Evolutionary conservation across 1,284 basidiomycete species (phyloP), one percentile per base, ranked within the genome.

Genomic region (Naganishia sp.): DNA sequence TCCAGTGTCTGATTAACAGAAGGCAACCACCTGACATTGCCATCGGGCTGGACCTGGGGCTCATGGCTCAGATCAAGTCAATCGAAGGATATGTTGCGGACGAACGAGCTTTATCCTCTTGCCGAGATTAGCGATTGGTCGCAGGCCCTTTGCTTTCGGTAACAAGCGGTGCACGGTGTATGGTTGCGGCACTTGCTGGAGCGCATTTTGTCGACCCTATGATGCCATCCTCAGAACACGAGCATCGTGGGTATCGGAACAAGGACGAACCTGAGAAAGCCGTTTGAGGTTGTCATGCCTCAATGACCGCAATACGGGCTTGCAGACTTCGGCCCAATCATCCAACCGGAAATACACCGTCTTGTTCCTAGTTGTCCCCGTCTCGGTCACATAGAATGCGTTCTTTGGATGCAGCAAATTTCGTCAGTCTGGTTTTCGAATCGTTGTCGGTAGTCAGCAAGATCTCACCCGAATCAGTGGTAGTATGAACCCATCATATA

Each of bases 361-460:
- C 59, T 87, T 86, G 71, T 95, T 92, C n/a, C 89, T 84, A 71
- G 89, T 93, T 1, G 88, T 89, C 6, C 89, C 88, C 0, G 94
- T 92, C 72, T 99, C 93, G 0, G 96, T 99, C 48, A 91, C 84
- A 76, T 97, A 98, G 80, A 98, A 99, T 0, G 89, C 89, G 0
- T 92, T 92, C 90, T 96, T 68, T 6, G 7, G 1, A 50, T 45
- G 11, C 31, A 23, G n/a, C 28, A n/a, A 36, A 13, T 46, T 31
- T 48, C 31, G 28, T 28, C 5, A 28, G 28, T 28, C 28, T 28
- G 28, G 28, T 28, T 28, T 28, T 42, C 16, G 42, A 13, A 9
- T 6, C 18, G 16, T 18, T 23, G 6, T 18, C 21, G 28, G 21
- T 10, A 25, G 48, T n/a, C 48, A 25, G 52, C 36, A 5, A 15